These are phyloP conservation scores for Colletotrichum neosansevieriae DNA, from an alignment of 2,329 filamentous ascomycete species.

Conservation along the genomic window DNA sequence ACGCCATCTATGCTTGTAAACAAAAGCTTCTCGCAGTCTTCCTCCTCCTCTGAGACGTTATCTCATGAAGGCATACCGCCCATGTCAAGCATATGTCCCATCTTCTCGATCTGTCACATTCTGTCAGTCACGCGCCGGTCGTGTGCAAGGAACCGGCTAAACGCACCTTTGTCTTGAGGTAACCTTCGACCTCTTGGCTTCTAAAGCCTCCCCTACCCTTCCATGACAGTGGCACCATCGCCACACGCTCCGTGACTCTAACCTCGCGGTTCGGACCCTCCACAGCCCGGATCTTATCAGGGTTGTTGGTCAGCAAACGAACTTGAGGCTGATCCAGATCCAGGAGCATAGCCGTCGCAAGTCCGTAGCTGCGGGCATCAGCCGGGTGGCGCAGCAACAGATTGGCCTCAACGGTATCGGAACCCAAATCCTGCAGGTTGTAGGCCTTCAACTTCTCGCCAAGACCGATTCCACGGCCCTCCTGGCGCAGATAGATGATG, in stretches of 20 bases:
- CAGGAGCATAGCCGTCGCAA: constrained; percentile 94
- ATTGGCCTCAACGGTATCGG: constrained; percentile 98
- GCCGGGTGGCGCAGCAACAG: constrained; percentile 90
- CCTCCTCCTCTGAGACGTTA: not conserved
- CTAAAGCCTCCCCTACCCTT: constrained; percentile 85
- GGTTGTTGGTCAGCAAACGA: constrained; percentile 92
- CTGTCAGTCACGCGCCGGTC: not conserved
- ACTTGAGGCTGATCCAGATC: constrained; percentile 87
- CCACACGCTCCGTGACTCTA: constrained; percentile 87
- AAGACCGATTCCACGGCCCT: constrained; percentile 94
- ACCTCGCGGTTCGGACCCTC: constrained; percentile 93
- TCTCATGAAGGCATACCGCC: constrained; percentile 43
- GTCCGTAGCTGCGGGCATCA: constrained; percentile 92
- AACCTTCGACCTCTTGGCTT: constrained; percentile 91
- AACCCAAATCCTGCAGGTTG: constrained; percentile 95
- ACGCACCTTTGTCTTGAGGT: constrained; percentile 91
- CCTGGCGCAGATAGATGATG: constrained; percentile 95
- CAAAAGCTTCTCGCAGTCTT: not conserved
- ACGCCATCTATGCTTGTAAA: constrained; percentile 38
- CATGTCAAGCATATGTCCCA: constrained; percentile 83
- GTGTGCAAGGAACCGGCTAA: not conserved
- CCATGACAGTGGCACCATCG: constrained; percentile 97
- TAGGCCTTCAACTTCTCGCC: constrained; percentile 98
- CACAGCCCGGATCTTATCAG: constrained; percentile 94
- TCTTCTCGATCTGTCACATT: constrained; percentile 78